Evolutionary conservation across 2,329 filamentous ascomycete genomes (phyloP).

Genomic region (Exserohilum turcica): DNA sequence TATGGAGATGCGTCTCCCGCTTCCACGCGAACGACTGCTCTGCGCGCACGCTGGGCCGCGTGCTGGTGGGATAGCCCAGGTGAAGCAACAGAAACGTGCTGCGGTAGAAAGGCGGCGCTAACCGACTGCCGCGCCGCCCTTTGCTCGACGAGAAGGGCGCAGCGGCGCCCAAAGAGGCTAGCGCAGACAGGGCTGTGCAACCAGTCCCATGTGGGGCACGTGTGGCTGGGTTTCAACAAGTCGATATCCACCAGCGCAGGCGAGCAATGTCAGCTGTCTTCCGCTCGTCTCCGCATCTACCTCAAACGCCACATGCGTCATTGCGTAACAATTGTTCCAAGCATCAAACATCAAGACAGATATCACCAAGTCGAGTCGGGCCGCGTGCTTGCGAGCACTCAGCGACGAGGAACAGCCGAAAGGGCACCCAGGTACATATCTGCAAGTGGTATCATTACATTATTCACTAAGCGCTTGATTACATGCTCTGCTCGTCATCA

Average conservation of each 20-base stretch:
- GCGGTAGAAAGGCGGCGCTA: conserved; percentile 15
- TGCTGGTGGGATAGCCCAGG: neutral
- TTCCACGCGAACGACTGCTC: neutral
- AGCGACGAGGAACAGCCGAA: too few species aligned
- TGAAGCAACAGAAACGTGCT: conserved; percentile 2
- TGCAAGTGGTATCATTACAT: conserved; percentile 4
- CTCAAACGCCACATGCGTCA: too few species aligned
- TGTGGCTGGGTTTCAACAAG: conserved; percentile 14
- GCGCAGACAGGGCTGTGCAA: conserved; percentile 7
- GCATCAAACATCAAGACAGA: too few species aligned
- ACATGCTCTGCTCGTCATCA: neutral
- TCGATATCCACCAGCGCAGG: neutral
- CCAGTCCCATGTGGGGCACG: conserved; percentile 4
- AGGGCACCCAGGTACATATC: neutral
- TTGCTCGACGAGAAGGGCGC: conserved; percentile 16
- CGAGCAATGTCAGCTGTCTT: too few species aligned
- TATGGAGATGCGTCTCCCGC: neutral
- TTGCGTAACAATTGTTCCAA: neutral
- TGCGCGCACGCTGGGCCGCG: neutral
- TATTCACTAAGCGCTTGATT: neutral
- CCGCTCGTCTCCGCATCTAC: too few species aligned
- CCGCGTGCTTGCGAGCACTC: too few species aligned
- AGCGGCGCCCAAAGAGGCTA: conserved; percentile 10
- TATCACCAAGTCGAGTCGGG: too few species aligned
- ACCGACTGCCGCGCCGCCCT: conserved; percentile 20